Base-by-base conservation (phyloP, 306 rosid species). In the Styphnolobium japonicum region DNA sequence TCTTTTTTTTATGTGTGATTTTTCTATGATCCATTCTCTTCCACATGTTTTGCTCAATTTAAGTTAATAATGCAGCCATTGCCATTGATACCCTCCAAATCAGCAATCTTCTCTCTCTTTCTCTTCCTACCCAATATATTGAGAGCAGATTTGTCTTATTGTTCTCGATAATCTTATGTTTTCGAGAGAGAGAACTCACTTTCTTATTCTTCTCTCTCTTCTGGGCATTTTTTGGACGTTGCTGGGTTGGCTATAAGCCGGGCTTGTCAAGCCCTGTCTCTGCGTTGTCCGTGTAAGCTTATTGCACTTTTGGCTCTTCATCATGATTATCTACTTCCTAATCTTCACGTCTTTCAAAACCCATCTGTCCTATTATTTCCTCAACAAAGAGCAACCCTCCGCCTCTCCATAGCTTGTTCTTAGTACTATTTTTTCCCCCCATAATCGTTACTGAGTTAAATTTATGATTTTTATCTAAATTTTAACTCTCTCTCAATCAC, bases 171-270 rank as follows among this genome's bases (percentile, higher is more conserved):
- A 27, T 34, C 48, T 16, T 56, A 55, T 29, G 40, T 23, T 57
- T 78, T 27, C 52, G 40, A 65, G 71, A 63, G 75, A 75, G 85
- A 80, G 87, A 79, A 79, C 70, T 60, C 69, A 22, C 65, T 75
- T 48, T 58, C 39, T 53, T 12, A 45, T 67, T 80, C 83, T 63
- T 68, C 65, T 87, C 77, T 73, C 73, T 80, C 70, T 52, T 67
- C 33, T 62, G 23, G 45, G 29, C 58, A 33, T 56, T 53, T 65
- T 66, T 81, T 46, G 58, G 39, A 34, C 69, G 58, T 75, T 67
- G 80, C 85, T 80, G 71, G 64, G 78, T 64, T 57, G 56, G 14
- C 76, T 23, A 10, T 65, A 21, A 49, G 51, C 73, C 37, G 78
- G 48, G 80, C 74, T 75, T 53, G 29, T 29, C 55, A 23, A 63